Percentiles rank a stretch among this genome's conserved stretches.
Conservation (phyloP, 495 filamentous ascomycete species). For the Trichoderma gamsii region DNA sequence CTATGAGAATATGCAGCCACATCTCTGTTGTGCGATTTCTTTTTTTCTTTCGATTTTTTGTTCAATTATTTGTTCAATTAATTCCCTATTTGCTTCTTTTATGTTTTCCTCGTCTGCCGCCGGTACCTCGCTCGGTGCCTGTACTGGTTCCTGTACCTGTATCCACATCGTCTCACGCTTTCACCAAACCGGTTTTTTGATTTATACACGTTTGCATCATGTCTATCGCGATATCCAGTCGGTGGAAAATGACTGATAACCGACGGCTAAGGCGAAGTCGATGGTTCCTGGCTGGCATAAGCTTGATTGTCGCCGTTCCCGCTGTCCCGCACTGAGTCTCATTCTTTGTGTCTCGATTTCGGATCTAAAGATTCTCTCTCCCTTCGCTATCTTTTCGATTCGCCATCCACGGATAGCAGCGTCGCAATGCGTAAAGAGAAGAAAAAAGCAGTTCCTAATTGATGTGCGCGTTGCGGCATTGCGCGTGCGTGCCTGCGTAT, state of each 20-base stretch:
- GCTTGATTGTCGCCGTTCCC: not conserved
- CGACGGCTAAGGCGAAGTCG: not conserved
- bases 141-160: not conserved
- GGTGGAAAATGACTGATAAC: not conserved
- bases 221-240: too few relatives aligned
- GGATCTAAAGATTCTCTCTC: not conserved
- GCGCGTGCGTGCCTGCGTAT: conserved; percentile 10
- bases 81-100: not conserved
- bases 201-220: too few relatives aligned
- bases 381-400: not conserved
- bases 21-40: too few relatives aligned
- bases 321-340: not conserved
- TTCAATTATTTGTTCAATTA: not conserved
- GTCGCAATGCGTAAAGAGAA: not conserved
- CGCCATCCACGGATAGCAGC: not conserved
- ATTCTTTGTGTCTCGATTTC: not conserved
- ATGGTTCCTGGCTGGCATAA: not conserved
- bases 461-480: not conserved
- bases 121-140: not conserved
- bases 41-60: not conserved
- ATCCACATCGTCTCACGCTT: not conserved
- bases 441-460: not conserved
- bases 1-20: not conserved
- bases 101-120: not conserved
- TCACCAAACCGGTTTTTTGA: not conserved